Evolutionary conservation across 306 rosid genomes (phyloP), one percentile per base, ranked within the genome.

Genomic region (Malus sieversii): DNA sequence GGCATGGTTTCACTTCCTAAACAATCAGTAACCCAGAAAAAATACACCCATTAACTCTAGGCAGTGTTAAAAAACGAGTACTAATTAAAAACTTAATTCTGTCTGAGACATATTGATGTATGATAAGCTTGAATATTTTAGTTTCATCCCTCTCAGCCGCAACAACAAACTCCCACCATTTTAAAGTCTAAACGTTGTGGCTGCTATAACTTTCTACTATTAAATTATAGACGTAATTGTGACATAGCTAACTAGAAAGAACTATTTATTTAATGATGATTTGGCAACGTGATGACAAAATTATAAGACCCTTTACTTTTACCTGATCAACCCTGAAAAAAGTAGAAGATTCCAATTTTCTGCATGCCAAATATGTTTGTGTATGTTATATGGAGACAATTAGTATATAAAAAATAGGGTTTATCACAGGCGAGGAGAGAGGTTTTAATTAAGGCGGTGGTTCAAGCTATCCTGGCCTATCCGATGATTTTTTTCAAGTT

Each of bases 281-380:
- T 67, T 57, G 66, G 76, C 48, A 11, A 46, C 71, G 20, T 42
- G 51, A 55, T 72, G 66, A 64, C 27, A 72, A 71, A 72, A 57
- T 72, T 40, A 55, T 8, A 38, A 66, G 23, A n/a, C 55, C 55
- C 55, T 16, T 46, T 23, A 18, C 23, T 52, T 48, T 20, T 15
- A 79, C 60, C 8, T 20, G 73, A 70, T 53, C 70, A 55, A 4
- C 8, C 65, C 20, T 72, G 69, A 70, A 75, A 81, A 77, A 77
- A 59, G 79, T 29, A 45, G 82, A 83, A 77, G 79, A 86, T 84
- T 86, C 84, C 84, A 77, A 69, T 75, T 75, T 75, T 60, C n/a
- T 64, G 61, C 52, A 19, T 75, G 73, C 52, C 72, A 53, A 55
- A 60, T 32, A 57, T 62, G 74, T 75, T 55, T 66, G 77, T 75